Evolutionary conservation across 768 basidiomycete species (phyloP).

Genomic region (Russula foetens): DNA sequence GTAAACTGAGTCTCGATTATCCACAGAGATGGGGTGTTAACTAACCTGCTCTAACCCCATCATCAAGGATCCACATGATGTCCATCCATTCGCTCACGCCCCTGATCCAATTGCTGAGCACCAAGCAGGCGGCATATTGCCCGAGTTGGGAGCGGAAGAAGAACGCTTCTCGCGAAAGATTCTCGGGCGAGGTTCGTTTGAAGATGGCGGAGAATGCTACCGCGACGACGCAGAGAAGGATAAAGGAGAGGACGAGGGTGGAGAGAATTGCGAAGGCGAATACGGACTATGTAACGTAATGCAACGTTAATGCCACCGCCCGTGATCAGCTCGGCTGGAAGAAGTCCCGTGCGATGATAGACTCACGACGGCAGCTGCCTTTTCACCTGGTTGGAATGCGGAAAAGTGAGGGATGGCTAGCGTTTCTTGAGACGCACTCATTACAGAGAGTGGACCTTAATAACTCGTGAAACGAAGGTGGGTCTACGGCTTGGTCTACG

Average conservation of each 20-base stretch:
- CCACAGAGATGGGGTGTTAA: neutral
- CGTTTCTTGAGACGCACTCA: neutral
- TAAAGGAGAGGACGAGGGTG: conserved; percentile 11
- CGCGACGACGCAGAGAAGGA: conserved; percentile 7
- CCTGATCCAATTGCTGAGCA: conserved; percentile 49
- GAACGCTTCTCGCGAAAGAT: conserved; percentile 34
- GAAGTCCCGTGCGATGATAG: neutral
- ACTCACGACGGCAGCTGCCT: conserved; percentile 6
- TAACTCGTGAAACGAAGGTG: neutral
- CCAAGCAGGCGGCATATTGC: conserved; percentile 54
- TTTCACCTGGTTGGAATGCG: neutral
- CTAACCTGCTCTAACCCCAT: conserved; percentile 43
- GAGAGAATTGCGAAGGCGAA: conserved; percentile 11
- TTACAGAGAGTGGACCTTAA: neutral
- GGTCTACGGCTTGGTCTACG: conserved; percentile 18
- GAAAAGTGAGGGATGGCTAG: neutral
- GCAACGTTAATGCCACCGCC: too few relatives aligned
- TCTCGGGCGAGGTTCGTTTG: conserved; percentile 20
- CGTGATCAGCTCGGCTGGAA: too few relatives aligned
- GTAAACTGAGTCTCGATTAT: conserved; percentile 20
- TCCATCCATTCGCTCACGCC: conserved; percentile 47
- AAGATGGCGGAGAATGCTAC: conserved; percentile 27
- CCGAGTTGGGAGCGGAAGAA: conserved; percentile 72
- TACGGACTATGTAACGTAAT: neutral
- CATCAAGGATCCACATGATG: conserved; percentile 39